Evolutionary conservation across 306 rosid genomes (phyloP), one percentile per base, ranked within the genome.

Genomic region (Psophocarpus tetragonolobus): DNA sequence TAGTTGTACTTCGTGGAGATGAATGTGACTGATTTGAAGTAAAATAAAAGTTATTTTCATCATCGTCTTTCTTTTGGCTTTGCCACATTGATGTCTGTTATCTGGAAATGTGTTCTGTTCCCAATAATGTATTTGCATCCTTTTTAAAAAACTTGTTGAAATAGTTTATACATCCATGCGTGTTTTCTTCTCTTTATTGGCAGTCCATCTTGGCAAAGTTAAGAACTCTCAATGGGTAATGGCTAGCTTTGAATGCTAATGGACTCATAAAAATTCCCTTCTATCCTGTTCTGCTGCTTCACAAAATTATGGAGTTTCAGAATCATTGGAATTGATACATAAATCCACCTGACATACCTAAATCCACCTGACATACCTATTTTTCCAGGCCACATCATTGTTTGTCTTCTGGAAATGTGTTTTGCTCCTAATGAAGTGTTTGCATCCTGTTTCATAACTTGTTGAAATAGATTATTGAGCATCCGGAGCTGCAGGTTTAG

Each of bases 131-230:
- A 2, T 38, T 38, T 8, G 45, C 41, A 5, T 36, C 41, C 41
- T 36, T 8, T 36, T 36, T 36, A 6, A 36, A 6, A 36, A 33
- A 6, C 1, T 36, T 36, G 1, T 36, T 36, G 41, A 36, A 36
- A 5, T 36, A 36, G 8, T 39, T n/a, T n/a, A n/a, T n/a, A n/a
- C n/a, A n/a, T n/a, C n/a, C n/a, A n/a, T n/a, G n/a, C 11, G 5
- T 56, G 1, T 15, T 56, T 3, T 29, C 30, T 39, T 56, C 15
- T 2, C 20, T 29, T 29, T 7, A 12, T 2, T 9, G 1, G 47
- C 4, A 78, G 95, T 91, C 93, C 92, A 88, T 91, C 93, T 88
- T 92, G 89, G 91, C 89, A 82, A 85, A 85, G 90, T 89, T 87
- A 85, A n/a, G 73, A 86, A 70, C 76, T 83, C 65, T 17, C 17